These are phyloP conservation scores for Fusarium camptoceras DNA, from an alignment of 2,329 filamentous ascomycete genomes.

Conservation along the genomic window DNA sequence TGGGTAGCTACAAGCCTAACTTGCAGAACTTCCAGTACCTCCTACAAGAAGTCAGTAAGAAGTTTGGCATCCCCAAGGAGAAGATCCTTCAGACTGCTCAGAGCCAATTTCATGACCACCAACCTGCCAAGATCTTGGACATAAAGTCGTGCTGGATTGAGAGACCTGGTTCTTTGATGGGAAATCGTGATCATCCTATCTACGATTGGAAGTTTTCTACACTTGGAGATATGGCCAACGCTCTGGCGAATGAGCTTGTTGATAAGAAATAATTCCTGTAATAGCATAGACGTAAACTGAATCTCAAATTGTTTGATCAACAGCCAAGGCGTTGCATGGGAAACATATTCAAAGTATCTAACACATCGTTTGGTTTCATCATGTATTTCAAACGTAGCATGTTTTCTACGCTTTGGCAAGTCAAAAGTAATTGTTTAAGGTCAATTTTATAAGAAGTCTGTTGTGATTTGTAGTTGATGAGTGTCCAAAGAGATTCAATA, in stretches of 20 bases:
- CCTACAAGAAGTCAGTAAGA: conserved; percentile 62
- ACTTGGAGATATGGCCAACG: conserved; percentile 69
- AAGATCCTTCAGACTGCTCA: conserved; percentile 75
- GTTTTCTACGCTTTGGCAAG: not conserved
- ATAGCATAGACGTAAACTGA: not conserved
- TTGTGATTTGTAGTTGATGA: not conserved
- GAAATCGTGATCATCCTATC: conserved; percentile 59
- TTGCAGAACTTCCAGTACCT: conserved; percentile 74
- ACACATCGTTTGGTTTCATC: not conserved
- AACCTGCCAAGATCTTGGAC: conserved; percentile 69
- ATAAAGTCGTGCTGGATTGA: conserved; percentile 72
- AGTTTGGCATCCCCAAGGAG: conserved; percentile 67
- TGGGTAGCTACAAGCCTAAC: conserved; percentile 79
- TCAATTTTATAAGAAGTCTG: not conserved
- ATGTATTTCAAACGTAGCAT: not conserved
- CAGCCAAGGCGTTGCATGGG: not conserved
- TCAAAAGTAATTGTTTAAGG: not conserved
- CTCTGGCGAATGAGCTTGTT: conserved; percentile 40
- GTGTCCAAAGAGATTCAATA: not conserved
- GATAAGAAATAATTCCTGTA: not conserved
- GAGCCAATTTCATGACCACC: conserved; percentile 77
- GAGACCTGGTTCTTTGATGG: conserved; percentile 55
- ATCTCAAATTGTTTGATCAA: not conserved
- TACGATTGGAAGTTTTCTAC: conserved; percentile 68
- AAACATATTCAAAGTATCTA: not conserved